These are phyloP conservation scores for Yamadazyma triangularis DNA, from an alignment of 1,139 yeast genomes.

Conservation along the genomic window DNA sequence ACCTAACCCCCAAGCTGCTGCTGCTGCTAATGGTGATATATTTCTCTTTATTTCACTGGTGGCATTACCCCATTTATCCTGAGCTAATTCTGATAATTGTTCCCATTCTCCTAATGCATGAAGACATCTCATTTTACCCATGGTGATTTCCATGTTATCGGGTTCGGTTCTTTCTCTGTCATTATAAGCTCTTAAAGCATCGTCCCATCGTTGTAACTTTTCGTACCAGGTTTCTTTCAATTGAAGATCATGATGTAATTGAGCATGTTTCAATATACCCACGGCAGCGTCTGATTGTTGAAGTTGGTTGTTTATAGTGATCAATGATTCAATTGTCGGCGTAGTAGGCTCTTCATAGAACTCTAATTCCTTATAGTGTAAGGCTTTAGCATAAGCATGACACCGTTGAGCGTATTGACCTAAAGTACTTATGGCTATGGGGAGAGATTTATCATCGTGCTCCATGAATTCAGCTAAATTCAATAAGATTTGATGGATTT, in stretches of 20 bases:
- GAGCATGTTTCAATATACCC: constrained; percentile 94
- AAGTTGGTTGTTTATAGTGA: constrained; percentile 86
- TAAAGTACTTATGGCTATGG: constrained; percentile 81
- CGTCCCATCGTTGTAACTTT: constrained; percentile 96
- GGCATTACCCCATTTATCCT: constrained; percentile 76
- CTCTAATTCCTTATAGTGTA: constrained; percentile 93
- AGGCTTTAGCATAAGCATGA: constrained; percentile 96
- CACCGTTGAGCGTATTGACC: constrained; percentile 94
- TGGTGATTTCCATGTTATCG: constrained; percentile 68
- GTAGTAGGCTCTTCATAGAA: constrained; percentile 92
- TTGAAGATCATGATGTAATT: constrained; percentile 86
- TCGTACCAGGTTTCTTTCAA: constrained; percentile 98
- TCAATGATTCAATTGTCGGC: constrained; percentile 86
- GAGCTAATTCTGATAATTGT: constrained; percentile 78
- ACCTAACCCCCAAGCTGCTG: constrained; percentile 98
- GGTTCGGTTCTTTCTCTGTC: constrained; percentile 61
- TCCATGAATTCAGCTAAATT: constrained; percentile 96
- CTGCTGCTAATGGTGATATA: constrained; percentile 98
- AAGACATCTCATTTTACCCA: constrained; percentile 97
- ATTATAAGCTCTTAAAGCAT: constrained; percentile 86
- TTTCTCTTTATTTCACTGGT: constrained; percentile 69
- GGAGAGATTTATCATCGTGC: constrained; percentile 91
- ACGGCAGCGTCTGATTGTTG: constrained; percentile 98
- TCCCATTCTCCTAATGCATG: constrained; percentile 99
- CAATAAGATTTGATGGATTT: constrained; percentile 82